Base-by-base conservation (phyloP, 495 filamentous ascomycete genomes). In the Tuber indicum region DNA sequence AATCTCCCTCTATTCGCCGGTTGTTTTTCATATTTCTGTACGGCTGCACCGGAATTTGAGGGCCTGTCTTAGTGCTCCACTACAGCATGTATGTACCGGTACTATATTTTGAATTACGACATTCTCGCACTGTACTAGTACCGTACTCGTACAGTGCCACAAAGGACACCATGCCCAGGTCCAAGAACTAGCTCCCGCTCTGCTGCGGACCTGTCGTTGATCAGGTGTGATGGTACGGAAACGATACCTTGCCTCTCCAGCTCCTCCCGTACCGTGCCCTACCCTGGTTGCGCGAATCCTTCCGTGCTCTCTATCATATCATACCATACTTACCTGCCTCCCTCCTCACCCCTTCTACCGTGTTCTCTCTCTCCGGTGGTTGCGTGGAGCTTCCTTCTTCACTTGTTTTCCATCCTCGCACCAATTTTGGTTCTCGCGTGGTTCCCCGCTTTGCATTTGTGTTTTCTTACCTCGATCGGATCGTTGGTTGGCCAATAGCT, bases 321-420 rank as follows among this genome's bases (percentile, higher is more conserved):
- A 32, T 32, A 32, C 32, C 32, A 41, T 41, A 58, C 70, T 44
- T 79, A 52, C 52, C 66, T 73, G 16, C 17, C 62, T 73, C 36
- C 36, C 70, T 73, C 77, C n/a, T 10, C 47, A 73, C 71, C 41
- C 77, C 74, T 76, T 76, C 74, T 72, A 66, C 49, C 49, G 58
- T 66, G 26, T 32, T 32, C 58, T 66, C n/a, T 66, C 58, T 23
- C 52, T 62, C n/a, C 71, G 77, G 78, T 80, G 78, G 77, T 71
- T 80, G 78, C 77, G 58, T 80, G 47, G 77, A 80, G 77, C 71
- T 76, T 79, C 72, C 77, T 58, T 79, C 78, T 79, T 80, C 75
- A 79, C 49, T 79, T 71, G 76, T 76, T 69, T 69, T 52, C 75
- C 71, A 49, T 45, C 52, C 74, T 80, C 74, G 58, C 77, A 80